These are phyloP conservation scores for Cadophora malorum DNA, from an alignment of 2,329 filamentous ascomycete genomes.

Conservation along the genomic window DNA sequence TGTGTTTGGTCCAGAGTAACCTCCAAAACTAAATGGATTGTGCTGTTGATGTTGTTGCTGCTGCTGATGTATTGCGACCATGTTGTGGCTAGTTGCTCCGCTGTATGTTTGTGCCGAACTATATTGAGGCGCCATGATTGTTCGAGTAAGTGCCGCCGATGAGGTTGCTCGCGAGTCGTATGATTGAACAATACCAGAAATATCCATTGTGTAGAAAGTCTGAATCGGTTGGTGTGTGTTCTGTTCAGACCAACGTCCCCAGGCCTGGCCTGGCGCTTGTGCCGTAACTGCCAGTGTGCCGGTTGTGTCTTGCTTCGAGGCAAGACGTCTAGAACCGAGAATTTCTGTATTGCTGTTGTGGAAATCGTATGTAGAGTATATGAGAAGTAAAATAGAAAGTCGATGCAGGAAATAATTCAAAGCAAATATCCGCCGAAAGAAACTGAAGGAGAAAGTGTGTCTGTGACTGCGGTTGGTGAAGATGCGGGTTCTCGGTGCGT, in stretches of 20 bases:
- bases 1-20: constrained; percentile 43
- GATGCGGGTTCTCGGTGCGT: constrained; percentile 49
- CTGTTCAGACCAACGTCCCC: constrained; percentile 61
- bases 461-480: constrained; percentile 1
- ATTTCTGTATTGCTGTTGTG: not conserved
- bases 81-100: constrained; percentile 51
- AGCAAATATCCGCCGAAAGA: constrained; percentile 39
- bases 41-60: constrained; percentile 45
- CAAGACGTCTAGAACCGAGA: constrained; percentile 40
- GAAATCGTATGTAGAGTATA: constrained; percentile 16
- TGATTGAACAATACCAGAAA: constrained; percentile 51
- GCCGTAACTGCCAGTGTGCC: constrained; percentile 56
- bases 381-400: constrained; percentile 17
- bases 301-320: constrained; percentile 45
- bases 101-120: constrained; percentile 54
- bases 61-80: constrained; percentile 49
- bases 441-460: constrained; percentile 35
- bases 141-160: constrained; percentile 50
- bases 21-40: constrained; percentile 52
- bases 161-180: constrained; percentile 54
- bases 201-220: constrained; percentile 50
- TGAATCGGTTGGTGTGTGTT: constrained; percentile 41
- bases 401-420: constrained; percentile 30
- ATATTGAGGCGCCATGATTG: constrained; percentile 55
- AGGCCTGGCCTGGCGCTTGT: constrained; percentile 55